Evolutionary conservation across 2,329 filamentous ascomycete genomes (phyloP), one percentile per base, ranked within the genome.

Genomic region (Hirsutella thompsonii): DNA sequence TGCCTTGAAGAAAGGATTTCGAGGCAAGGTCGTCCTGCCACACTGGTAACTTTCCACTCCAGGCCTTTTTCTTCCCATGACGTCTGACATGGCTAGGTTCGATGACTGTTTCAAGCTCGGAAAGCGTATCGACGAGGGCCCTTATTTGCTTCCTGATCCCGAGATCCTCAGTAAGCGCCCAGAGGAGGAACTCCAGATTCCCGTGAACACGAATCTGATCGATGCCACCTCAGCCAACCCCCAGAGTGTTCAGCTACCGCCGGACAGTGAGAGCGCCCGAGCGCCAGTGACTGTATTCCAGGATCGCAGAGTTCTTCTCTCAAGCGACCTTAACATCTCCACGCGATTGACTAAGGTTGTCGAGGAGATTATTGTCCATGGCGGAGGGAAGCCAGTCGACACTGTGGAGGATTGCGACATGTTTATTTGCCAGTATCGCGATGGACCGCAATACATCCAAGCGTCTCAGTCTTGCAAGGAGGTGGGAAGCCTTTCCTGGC

Each of bases 31-130:
- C 44, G 85, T 98, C 16, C 69, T 98, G 40, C 92, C 92, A 30
- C 92, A 96, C 56, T 96, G 92, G 86, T 88, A 64, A 53, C 18
- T 4, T 20, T 26, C 21, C 18, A 4, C 14, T 3, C 2, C n/a
- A 5, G 9, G 37, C n/a, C n/a, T 11, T 4, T 11, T 16, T n/a
- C 3, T 19, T 18, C 3, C 20, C 5, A 18, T 39, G 19, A 33
- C 19, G 13, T 6, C 3, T 20, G 5, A 20, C 14, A 16, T 11
- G 3, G 14, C 19, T 10, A 89, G 84, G 88, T 95, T 98, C 55
- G 90, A 96, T 52, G 90, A 95, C 57, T 98, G 92, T 61, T 75
- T 98, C 50, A 92, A 85, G 60, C 76, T 98, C 21, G 89, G 90
- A 38, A 89, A 87, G 60, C 79, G 85, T 44, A 95, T 98, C 50